Base-by-base conservation (phyloP, 768 basidiomycete genomes). In the Lactarius hengduanensis region DNA sequence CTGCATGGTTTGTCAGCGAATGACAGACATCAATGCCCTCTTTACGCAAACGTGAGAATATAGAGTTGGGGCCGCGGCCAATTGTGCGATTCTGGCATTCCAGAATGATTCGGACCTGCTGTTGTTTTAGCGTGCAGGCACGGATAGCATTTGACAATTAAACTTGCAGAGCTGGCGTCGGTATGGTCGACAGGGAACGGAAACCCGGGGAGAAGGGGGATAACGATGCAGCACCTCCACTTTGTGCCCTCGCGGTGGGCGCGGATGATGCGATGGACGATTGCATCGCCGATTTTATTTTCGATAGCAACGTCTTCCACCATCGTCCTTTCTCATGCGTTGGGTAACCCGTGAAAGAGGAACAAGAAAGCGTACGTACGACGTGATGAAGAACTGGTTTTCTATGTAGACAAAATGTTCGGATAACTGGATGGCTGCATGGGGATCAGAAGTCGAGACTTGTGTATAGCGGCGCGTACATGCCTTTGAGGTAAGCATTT, bases 381-480 rank as follows among this genome's bases (percentile, higher is more conserved):
- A 92, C 1, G 91, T 88, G 69, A 94, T 91, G 76, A 94, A 94
- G 73, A 94, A 94, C 74, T 94, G 92, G 71, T 95, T 94, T 75
- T 98, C 96, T 69, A 99, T 97, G 78, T 99, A 99, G 40, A 99
- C 92, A 74, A 98, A 99, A 73, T 97, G 94, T 71, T 98, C 94
- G 30, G 94, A 96, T 73, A 91, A 80, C 73, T 96, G 89, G 62
- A 97, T 97, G 11, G 94, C 94, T 95, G 59, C 4, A 28, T 16
- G 18, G 22, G 13, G 40, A 38, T 66, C 26, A 22, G 28, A 30
- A 13, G 41, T 57, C 58, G 47, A 4, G 54, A 32, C 22, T 47
- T 13, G 30, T 16, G 15, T 4, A 7, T 20, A 11, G 59, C 15
- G 20, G 6, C 1, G 57, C 18, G 28, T 15, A 32, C 53, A 18